These are phyloP conservation scores for Botrytis tulipae DNA, from an alignment of 2,329 filamentous ascomycete species.

Conservation along the genomic window DNA sequence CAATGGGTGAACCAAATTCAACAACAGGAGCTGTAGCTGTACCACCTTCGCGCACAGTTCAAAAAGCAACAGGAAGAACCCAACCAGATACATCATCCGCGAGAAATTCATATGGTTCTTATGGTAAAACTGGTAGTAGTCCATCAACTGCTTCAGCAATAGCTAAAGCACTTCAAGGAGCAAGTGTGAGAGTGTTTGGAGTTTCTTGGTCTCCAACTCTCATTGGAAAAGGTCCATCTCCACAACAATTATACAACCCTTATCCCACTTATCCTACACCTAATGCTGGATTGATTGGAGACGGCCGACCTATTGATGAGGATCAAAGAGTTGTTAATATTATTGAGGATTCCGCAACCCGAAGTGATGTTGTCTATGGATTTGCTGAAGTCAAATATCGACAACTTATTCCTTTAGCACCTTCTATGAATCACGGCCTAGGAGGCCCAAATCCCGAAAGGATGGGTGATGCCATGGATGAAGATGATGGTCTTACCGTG, in stretches of 20 bases:
- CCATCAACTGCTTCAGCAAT: slow-evolving; percentile 86
- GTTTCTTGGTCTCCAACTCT: slow-evolving; percentile 66
- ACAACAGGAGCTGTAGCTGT: slow-evolving; percentile 67
- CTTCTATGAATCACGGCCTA: slow-evolving; percentile 70
- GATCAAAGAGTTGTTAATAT: slow-evolving; percentile 74
- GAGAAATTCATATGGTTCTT: slow-evolving; percentile 71
- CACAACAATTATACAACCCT: slow-evolving; percentile 72
- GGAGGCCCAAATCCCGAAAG: slow-evolving; percentile 59
- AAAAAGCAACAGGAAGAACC: slow-evolving; percentile 66
- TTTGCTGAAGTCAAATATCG: slow-evolving; percentile 99
- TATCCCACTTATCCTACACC: slow-evolving; percentile 83
- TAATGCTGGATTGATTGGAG: slow-evolving; percentile 62
- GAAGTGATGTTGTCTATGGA: slow-evolving; percentile 93
- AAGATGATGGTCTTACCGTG: slow-evolving; percentile 76
- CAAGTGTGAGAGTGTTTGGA: slow-evolving; percentile 72
- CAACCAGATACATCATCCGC: slow-evolving; percentile 57
- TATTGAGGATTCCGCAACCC: slow-evolving; percentile 88
- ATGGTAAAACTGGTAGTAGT: slow-evolving; percentile 50
- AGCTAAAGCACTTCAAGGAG: slow-evolving; percentile 91
- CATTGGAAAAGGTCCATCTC: slow-evolving; percentile 63
- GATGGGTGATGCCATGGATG: slow-evolving; percentile 52
- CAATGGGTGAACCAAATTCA: slow-evolving; percentile 69
- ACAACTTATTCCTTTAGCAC: slow-evolving; percentile 86
- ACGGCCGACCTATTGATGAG: slow-evolving; percentile 70
- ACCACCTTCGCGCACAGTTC: slow-evolving; percentile 68